Evolutionary conservation across 1,139 yeast genomes (phyloP), one percentile per base, ranked within the genome.

Genomic region (Diutina siamensis): DNA sequence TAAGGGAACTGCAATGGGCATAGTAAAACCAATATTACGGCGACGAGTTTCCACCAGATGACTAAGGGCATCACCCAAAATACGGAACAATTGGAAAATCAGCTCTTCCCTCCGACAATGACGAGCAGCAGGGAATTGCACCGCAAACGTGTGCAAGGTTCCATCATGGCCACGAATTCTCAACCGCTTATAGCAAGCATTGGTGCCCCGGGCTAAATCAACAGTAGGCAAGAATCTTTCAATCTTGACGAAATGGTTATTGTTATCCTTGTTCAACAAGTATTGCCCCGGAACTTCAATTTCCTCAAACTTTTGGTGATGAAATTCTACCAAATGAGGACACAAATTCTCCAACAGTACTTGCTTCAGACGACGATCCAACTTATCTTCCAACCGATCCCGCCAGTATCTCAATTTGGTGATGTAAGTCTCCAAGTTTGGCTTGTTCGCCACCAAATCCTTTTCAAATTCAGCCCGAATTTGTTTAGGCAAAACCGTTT

Each of bases 221-320:
- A 94, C 78, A 0, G 87, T 79, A 2, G 98, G 94, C 63, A 92
- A 67, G 66, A 94, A 94, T 50, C 98, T 72, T 51, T 88, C 97
- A 57, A 94, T 87, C 71, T 89, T 92, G 47, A 87, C 76, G 60
- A 94, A 94, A 61, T 89, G 96, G 41, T 78, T 69, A 60, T 88
- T 92, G 59, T 72, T 83, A 56, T 89, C 97, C 58, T 82, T 83
- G 60, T 83, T 82, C 62, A 81, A 64, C 56, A 89, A 69, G 58
- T 92, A 92, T 59, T 94, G 99, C 1, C 99, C 98, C 0, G 98
- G 98, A 48, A 94, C 82, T 61, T 94, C 98, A 50, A 94, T 87
- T 47, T 94, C 97, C 62, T 94, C 99, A 60, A 92, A 94, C 65
- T 88, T 89, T 61, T 92, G 98, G 60, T 92, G 95, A 60, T 94